Percentiles rank a stretch among this genome's conserved stretches.
These are phyloP conservation scores for Thelonectria discophora DNA, from an alignment of 2,329 filamentous ascomycete species.

Conservation along the genomic window DNA sequence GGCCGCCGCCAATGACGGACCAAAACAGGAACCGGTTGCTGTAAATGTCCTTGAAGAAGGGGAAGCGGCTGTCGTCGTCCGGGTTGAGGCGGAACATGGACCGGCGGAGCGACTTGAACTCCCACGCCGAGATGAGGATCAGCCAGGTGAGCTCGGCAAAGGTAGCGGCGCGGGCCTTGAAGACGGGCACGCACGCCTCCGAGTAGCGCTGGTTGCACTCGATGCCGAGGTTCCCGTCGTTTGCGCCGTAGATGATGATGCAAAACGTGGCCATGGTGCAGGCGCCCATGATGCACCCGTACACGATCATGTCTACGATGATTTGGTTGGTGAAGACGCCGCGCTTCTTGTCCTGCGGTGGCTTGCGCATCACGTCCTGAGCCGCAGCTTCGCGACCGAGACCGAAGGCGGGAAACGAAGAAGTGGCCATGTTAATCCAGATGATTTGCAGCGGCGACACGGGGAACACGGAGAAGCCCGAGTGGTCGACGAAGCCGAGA, in stretches of 20 bases:
- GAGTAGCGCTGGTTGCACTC: slow-evolving; percentile 71
- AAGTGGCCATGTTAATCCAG: slow-evolving; percentile 95
- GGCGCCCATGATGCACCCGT: slow-evolving; percentile 79
- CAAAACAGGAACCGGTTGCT: slow-evolving; percentile 76
- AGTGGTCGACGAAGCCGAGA: slow-evolving; percentile 78
- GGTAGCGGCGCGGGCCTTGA: slow-evolving; percentile 75
- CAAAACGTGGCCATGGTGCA: slow-evolving; percentile 73
- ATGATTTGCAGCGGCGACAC: slow-evolving; percentile 87
- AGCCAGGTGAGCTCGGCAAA: slow-evolving; percentile 79
- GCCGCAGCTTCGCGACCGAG: slow-evolving; percentile 81
- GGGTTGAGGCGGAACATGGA: slow-evolving; percentile 75
- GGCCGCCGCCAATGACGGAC: slow-evolving; percentile 66
- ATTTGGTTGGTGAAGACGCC: slow-evolving; percentile 84
- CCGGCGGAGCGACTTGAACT: slow-evolving; percentile 77
- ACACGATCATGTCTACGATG: slow-evolving; percentile 80
- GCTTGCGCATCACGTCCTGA: slow-evolving; percentile 80
- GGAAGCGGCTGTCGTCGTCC: slow-evolving; percentile 58
- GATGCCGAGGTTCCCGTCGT: slow-evolving; percentile 63
- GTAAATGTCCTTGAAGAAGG: slow-evolving; percentile 70
- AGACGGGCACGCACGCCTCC: slow-evolving; percentile 66
- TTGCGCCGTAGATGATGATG: slow-evolving; percentile 68
- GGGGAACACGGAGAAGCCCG: slow-evolving; percentile 82
- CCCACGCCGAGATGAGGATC: slow-evolving; percentile 79
- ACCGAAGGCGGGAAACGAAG: slow-evolving; percentile 86
- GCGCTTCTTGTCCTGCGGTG: slow-evolving; percentile 73